phyloP scores from a whole-genome alignment of 1,139 yeast genomes.

The Hansenula sp. region DNA sequence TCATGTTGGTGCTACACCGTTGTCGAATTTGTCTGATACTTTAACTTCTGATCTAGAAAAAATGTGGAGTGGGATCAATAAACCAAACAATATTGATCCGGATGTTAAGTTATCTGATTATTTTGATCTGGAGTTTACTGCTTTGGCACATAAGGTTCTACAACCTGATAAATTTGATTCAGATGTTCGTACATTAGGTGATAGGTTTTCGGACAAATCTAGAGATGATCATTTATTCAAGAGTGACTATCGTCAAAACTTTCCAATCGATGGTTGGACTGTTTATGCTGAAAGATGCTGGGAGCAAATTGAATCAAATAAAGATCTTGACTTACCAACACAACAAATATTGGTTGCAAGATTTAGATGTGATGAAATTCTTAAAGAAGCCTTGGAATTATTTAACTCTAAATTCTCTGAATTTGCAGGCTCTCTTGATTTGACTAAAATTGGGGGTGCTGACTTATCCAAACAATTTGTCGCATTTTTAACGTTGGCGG shows the following conservation, averaged over 20 bases:
- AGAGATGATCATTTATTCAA: slow-evolving; percentile 50
- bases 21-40: slow-evolving; percentile 65
- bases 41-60: slow-evolving; percentile 64
- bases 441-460: slow-evolving; percentile 28
- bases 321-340: slow-evolving; percentile 92
- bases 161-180: slow-evolving; percentile 69
- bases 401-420: slow-evolving; percentile 21
- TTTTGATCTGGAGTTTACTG: slow-evolving; percentile 79
- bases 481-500: slow-evolving; percentile 39
- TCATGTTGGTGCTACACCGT: slow-evolving; percentile 84
- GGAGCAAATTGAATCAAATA: slow-evolving; percentile 90
- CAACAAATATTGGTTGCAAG: slow-evolving; percentile 94
- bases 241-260: slow-evolving; percentile 71
- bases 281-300: slow-evolving; percentile 88
- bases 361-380: slow-evolving; percentile 91
- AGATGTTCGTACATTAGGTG: slow-evolving; percentile 65
- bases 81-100: slow-evolving; percentile 57
- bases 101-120: slow-evolving; percentile 62
- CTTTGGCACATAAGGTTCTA: slow-evolving; percentile 81
- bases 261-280: slow-evolving; percentile 97
- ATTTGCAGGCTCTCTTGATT: slow-evolving; percentile 11
- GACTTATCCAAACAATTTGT: slow-evolving; percentile 39
- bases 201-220: slow-evolving; percentile 31
- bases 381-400: slow-evolving; percentile 26
- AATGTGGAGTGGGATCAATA: slow-evolving; percentile 76